Evolutionary conservation across 805 yeast genomes (phyloP).

Genomic region (Kluyveromyces starmeri): DNA sequence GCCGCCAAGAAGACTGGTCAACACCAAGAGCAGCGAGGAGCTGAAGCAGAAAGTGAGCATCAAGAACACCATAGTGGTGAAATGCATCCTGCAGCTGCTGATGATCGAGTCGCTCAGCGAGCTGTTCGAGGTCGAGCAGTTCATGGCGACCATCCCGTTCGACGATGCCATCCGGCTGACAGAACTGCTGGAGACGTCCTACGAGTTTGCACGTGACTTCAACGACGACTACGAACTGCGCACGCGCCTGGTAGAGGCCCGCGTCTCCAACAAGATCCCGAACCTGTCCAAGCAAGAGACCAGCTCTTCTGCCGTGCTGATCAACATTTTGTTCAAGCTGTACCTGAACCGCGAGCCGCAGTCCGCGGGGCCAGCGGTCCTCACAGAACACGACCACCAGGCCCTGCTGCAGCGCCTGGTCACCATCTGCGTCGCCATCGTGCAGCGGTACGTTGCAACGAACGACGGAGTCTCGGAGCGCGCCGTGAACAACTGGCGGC

Average conservation of each 20-base stretch:
- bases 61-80: constrained; percentile 74
- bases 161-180: constrained; percentile 52
- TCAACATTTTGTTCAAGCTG: constrained; percentile 69
- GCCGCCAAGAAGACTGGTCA: constrained; percentile 14
- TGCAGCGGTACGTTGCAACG: constrained; percentile 58
- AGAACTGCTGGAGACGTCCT: constrained; percentile 54
- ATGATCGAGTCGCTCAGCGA: constrained; percentile 84
- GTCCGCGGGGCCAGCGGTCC: background rate
- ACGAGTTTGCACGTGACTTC: constrained; percentile 75
- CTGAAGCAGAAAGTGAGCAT: constrained; percentile 39
- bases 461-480: constrained; percentile 71
- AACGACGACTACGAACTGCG: constrained; percentile 84
- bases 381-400: constrained; percentile 40
- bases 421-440: constrained; percentile 63
- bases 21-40: constrained; percentile 30
- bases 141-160: constrained; percentile 64
- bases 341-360: constrained; percentile 34
- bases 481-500: constrained; percentile 79
- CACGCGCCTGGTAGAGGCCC: constrained; percentile 83
- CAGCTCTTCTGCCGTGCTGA: constrained; percentile 77
- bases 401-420: constrained; percentile 39
- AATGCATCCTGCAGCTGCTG: constrained; percentile 82
- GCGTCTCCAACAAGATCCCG: constrained; percentile 86
- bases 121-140: constrained; percentile 58
- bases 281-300: constrained; percentile 88